phyloP scores from a whole-genome alignment of 331 rosid species.

The Pyracantha coccinea region DNA sequence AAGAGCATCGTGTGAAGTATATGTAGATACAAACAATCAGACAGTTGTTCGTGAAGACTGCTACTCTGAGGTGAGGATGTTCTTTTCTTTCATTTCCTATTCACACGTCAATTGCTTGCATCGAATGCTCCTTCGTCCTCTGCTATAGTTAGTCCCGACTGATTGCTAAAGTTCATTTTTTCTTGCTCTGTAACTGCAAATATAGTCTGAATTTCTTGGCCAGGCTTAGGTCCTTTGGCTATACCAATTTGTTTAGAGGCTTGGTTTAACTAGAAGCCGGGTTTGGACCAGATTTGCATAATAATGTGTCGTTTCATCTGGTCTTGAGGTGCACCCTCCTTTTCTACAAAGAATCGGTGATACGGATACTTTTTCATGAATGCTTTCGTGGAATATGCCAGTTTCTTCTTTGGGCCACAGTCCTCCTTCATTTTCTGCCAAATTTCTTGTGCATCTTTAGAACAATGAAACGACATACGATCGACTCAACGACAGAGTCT shows the following conservation, averaged over 20 bases:
- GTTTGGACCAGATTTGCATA: neutral
- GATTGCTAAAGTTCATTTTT: neutral
- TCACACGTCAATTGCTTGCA: neutral
- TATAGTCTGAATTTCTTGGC: neutral
- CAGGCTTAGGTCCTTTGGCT: neutral
- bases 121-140: neutral
- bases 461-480: neutral
- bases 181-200: neutral
- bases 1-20: slow-evolving; percentile 59
- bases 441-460: no score
- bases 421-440: neutral
- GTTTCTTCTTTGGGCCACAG: neutral
- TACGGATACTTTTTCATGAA: neutral
- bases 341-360: neutral
- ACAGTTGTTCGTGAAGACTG: slow-evolving; percentile 64
- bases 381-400: neutral
- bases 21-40: slow-evolving; percentile 47
- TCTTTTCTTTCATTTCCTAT: neutral
- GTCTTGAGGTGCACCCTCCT: neutral
- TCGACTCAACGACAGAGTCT: neutral
- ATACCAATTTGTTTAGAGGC: neutral
- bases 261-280: no score
- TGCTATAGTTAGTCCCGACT: neutral
- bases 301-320: neutral
- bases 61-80: slow-evolving; percentile 61